Conservation (phyloP, 192 early-diverging fungal species). For the Chytriomyces confervae region DNA sequence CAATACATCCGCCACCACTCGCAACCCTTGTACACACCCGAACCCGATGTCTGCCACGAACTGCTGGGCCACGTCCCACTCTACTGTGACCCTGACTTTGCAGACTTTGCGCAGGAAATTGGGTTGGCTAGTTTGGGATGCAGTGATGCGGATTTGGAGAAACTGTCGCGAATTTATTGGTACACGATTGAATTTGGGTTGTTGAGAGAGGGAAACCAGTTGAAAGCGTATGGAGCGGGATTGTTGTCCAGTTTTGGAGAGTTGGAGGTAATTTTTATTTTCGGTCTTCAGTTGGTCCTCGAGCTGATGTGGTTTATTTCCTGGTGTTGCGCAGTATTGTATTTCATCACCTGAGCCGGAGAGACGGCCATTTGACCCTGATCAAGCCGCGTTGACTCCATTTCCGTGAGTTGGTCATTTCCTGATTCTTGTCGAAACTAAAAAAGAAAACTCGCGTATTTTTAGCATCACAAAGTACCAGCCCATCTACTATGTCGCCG, state of each 20-base stretch:
- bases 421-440: neutral
- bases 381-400: slow-evolving; percentile 49
- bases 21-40: slow-evolving; percentile 90
- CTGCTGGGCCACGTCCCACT: slow-evolving; percentile 86
- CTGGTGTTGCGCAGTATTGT: slow-evolving; percentile 56
- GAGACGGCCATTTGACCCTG: slow-evolving; percentile 83
- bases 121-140: slow-evolving; percentile 92
- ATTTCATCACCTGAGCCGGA: slow-evolving; percentile 77
- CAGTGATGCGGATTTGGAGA: slow-evolving; percentile 88
- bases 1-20: slow-evolving; percentile 97
- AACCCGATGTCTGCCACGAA: slow-evolving; percentile 95
- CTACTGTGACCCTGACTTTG: slow-evolving; percentile 78
- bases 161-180: slow-evolving; percentile 80
- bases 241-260: slow-evolving; percentile 94
- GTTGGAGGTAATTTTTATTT: slow-evolving; percentile 60
- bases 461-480: slow-evolving; percentile 87
- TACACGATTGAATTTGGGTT: slow-evolving; percentile 96
- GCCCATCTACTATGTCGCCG: slow-evolving; percentile 93
- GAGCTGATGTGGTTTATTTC: neutral
- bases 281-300: neutral
- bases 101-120: slow-evolving; percentile 93
- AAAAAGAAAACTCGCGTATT: no score
- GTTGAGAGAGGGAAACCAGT: slow-evolving; percentile 69
- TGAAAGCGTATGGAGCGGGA: slow-evolving; percentile 92
- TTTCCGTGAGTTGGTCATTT: slow-evolving; percentile 46